Conservation (phyloP, 768 basidiomycete species). For the Pisolithus orientalis region DNA sequence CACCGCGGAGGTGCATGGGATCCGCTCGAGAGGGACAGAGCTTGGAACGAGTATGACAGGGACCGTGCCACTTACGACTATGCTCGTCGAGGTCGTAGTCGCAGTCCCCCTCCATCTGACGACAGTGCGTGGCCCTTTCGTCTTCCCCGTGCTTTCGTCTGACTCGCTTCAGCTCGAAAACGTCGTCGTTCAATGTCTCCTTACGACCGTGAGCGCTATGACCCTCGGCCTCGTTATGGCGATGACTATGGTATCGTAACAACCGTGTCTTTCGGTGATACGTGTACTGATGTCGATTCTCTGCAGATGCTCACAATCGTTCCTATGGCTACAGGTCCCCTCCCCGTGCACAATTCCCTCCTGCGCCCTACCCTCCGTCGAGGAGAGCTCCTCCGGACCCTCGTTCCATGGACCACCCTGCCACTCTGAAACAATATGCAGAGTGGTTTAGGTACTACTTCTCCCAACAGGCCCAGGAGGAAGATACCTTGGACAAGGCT, state of each 20-base stretch:
- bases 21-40: constrained; percentile 62
- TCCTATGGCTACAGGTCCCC: constrained; percentile 59
- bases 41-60: constrained; percentile 60
- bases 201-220: constrained; percentile 78
- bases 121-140: constrained; percentile 42
- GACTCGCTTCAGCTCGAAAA: constrained; percentile 48
- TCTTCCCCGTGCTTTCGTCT: not conserved
- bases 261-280: not conserved
- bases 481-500: constrained; percentile 78
- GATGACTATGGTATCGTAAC: constrained; percentile 70
- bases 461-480: constrained; percentile 72
- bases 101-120: constrained; percentile 70
- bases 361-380: constrained; percentile 33
- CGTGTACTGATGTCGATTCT: constrained; percentile 8
- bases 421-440: constrained; percentile 75
- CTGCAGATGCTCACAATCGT: constrained; percentile 59
- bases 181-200: constrained; percentile 70
- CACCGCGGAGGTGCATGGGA: constrained; percentile 59
- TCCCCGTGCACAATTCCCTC: constrained; percentile 48
- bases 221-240: constrained; percentile 73
- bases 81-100: constrained; percentile 64
- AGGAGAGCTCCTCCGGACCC: constrained; percentile 72
- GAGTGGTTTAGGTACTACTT: constrained; percentile 82
- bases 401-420: constrained; percentile 76
- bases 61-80: constrained; percentile 68